These are phyloP conservation scores for Starmerella gropengiesseri DNA, from an alignment of 805 yeast genomes.

Conservation along the genomic window DNA sequence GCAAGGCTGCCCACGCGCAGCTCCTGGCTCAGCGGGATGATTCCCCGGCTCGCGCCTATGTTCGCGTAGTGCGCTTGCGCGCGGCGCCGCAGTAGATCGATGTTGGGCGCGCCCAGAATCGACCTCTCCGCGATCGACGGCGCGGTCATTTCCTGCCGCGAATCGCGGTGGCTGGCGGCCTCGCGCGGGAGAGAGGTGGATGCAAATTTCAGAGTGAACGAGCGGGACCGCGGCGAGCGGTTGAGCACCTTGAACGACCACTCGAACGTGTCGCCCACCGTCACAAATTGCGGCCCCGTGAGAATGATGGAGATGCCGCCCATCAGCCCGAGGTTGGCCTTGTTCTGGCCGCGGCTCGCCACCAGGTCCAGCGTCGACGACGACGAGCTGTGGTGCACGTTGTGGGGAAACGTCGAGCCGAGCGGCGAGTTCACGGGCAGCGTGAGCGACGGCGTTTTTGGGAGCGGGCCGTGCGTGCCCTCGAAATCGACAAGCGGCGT, in stretches of 20 bases:
- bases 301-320: slow-evolving; percentile 42
- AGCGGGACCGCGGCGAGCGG: slow-evolving; percentile 40
- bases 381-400: slow-evolving; percentile 1
- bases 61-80: slow-evolving; percentile 22
- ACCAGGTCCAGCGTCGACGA: slow-evolving; percentile 17
- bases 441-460: slow-evolving; percentile 25
- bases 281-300: slow-evolving; percentile 50
- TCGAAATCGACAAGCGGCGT: slow-evolving; percentile 23
- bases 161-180: neutral
- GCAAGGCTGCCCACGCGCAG: slow-evolving; percentile 52
- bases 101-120: slow-evolving; percentile 2
- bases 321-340: slow-evolving; percentile 16
- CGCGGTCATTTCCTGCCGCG: neutral
- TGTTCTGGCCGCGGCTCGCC: neutral
- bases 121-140: neutral
- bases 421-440: slow-evolving; percentile 17
- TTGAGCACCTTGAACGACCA: slow-evolving; percentile 63
- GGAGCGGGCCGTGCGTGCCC: slow-evolving; percentile 25
- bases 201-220: slow-evolving; percentile 36
- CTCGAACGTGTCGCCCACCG: slow-evolving; percentile 47
- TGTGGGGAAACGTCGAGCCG: slow-evolving; percentile 5
- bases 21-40: slow-evolving; percentile 55
- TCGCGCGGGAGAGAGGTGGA: slow-evolving; percentile 1
- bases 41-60: slow-evolving; percentile 36
- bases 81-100: slow-evolving; percentile 12